Base-by-base conservation (phyloP, 106 monocot species). In the Hemerocallis citrina region DNA sequence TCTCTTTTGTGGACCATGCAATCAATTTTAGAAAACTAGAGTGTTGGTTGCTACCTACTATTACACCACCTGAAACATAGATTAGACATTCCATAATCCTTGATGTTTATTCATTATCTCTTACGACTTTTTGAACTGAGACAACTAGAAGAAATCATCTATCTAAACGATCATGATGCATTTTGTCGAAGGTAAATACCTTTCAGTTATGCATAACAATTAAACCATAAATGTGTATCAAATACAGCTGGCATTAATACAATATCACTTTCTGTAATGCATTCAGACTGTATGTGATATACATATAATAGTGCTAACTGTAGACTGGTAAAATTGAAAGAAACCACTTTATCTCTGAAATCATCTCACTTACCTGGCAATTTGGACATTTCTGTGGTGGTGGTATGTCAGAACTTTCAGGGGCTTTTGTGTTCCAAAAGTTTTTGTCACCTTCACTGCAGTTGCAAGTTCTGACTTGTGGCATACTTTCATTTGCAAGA, bases 361-460 rank as follows among this genome's bases (percentile, higher is more conserved):
- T 23, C 38, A 55, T 55, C 14, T 25, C 17, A 43, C 46, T 10
- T 14, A 89, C 89, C 78, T 89, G 81, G 59, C 81, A 81, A 69
- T 85, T 78, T 28, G 72, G 75, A 51, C 85, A 81, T 12, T 55
- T 73, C 5, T 47, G 42, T 34, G 59, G 13, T 34, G 59, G 13
- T 59, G 68, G 71, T 32, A 63, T 81, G 21, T 84, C 84, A 48
- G 68, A 61, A 70, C 52, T 89, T 9, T 80, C 88, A 74, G 73
- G 51, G n/a, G 55, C 49, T 40, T 67, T 72, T 55, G 68, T 38
- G 9, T 50, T 68, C 75, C 68, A 71, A 24, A 71, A 30, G 64
- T 63, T 77, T 72, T 71, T 47, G 34, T 89, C 84, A 28, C 80
- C 77, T 49, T 89, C 84, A 10, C 57, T 75, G 29, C 77, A 70